A percentile compares a stretch with the other conserved stretches of the same genome.
Evolutionary conservation across 140 eudicot species (phyloP).

Genomic region (Flaveria floridana): DNA sequence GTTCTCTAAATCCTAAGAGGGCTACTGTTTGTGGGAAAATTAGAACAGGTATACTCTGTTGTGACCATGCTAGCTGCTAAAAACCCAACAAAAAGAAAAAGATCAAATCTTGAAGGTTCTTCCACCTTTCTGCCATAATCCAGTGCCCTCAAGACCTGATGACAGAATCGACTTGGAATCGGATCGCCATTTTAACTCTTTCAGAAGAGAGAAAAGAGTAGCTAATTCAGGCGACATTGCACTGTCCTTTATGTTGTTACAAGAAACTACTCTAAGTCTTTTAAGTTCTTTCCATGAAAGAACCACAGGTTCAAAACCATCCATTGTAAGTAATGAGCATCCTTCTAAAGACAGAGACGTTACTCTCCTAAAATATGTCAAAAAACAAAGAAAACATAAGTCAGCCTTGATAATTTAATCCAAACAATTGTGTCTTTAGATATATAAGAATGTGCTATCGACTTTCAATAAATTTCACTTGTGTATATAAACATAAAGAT

Average conservation of each 20-base stretch:
- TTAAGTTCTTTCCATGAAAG: conserved; percentile 82
- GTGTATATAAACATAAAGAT: conserved; percentile 1
- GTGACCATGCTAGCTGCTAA: background rate
- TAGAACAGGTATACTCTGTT: conserved; percentile 32
- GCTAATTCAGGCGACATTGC: conserved; percentile 79
- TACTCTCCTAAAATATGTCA: conserved; percentile 54
- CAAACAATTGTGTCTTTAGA: background rate
- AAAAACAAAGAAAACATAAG: background rate
- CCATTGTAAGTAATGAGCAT: conserved; percentile 79
- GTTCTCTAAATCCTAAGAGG: conserved; percentile 35
- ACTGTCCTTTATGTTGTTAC: conserved; percentile 79
- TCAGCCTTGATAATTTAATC: background rate
- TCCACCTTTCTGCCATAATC: conserved; percentile 81
- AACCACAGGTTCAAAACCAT: conserved; percentile 77
- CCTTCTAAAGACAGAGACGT: conserved; percentile 79
- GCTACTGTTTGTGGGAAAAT: conserved; percentile 24
- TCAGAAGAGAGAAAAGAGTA: conserved; percentile 64
- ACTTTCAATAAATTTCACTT: background rate
- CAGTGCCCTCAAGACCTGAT: conserved; percentile 80
- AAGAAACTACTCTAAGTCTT: conserved; percentile 79
- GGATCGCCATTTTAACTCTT: conserved; percentile 92
- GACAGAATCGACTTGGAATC: conserved; percentile 77
- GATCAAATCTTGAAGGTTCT: conserved; percentile 58
- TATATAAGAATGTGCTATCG: background rate
- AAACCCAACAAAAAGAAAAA: background rate